Evolutionary conservation across 257 asterid species (phyloP).

Genomic region (Scutellaria minor): DNA sequence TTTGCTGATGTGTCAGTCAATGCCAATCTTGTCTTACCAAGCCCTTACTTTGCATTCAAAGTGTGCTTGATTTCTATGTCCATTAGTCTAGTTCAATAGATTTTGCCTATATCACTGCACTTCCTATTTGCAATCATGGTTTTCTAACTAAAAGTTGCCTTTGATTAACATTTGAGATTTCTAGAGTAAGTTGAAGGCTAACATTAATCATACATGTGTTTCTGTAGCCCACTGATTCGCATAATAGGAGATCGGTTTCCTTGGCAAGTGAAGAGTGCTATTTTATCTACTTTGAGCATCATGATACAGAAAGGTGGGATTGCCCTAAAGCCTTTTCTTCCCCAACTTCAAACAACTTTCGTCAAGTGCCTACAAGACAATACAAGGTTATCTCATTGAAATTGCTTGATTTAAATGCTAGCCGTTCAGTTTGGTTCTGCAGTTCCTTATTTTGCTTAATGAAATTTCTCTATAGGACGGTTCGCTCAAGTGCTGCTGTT

Average conservation of each 20-base stretch:
- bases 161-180: slow-evolving; percentile 3
- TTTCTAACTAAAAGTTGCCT: slow-evolving; percentile 8
- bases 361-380: slow-evolving; percentile 94
- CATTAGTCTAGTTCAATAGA: not conserved
- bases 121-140: slow-evolving; percentile 1
- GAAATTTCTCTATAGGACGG: slow-evolving; percentile 64
- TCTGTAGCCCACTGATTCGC: slow-evolving; percentile 92
- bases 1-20: not conserved
- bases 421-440: not conserved
- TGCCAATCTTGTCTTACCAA: slow-evolving; percentile 3
- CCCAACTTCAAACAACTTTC: slow-evolving; percentile 98
- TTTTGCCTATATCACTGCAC: slow-evolving; percentile 5
- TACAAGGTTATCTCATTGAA: slow-evolving; percentile 71
- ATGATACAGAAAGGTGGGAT: slow-evolving; percentile 92
- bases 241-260: slow-evolving; percentile 99
- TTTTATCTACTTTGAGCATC: slow-evolving; percentile 88
- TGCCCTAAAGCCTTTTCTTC: slow-evolving; percentile 95
- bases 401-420: slow-evolving; percentile 14
- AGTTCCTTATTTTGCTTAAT: slow-evolving; percentile 34
- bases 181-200: slow-evolving; percentile 28
- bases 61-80: not conserved
- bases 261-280: slow-evolving; percentile 99
- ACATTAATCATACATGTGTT: slow-evolving; percentile 28
- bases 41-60: no score
- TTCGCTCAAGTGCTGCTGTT: slow-evolving; percentile 93